Base-by-base conservation (phyloP, 768 basidiomycete genomes). In the Lactarius evosmus region DNA sequence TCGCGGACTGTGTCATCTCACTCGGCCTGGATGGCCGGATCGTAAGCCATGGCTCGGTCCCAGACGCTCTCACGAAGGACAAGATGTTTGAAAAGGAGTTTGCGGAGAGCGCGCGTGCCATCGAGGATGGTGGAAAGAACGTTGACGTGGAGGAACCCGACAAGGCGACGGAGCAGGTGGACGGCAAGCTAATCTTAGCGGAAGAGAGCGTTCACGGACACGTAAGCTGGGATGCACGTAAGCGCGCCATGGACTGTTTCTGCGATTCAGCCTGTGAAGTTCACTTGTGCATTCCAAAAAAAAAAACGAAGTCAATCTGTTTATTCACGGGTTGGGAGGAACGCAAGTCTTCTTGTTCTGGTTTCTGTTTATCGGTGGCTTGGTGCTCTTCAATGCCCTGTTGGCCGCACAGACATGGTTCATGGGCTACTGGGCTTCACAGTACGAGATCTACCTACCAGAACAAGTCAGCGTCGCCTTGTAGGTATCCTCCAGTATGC, bases 141-240 rank as follows among this genome's bases (percentile, higher is more conserved):
- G 33, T 71, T 4, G 73, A 71, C 49, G 61, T 52, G 4, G 69
- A 69, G 34, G 71, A 69, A 36, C 65, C 63, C 3, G 67, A 63
- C 9, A 66, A 52, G 1, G 60, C 53, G 3, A 51, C 62, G 11
- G 71, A 72, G 61, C 70, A 73, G 56, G 58, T 62, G 17, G 78
- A 78, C 51, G 85, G 85, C 5, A 85, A 87, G 70, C 76, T 89
- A 19, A 80, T 87, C 55, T 73, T 85, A 7, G 81, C 80, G 0
- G 88, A 89, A 70, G 88, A 89, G 70, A 78, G 87, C 50, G 79
- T 76, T 7, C 77, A 80, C 57, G 86, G 87, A 0, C 83, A 82
- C 62, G 80, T 88, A 30, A 80, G 82, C 52, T 83, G 82, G 76
- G 67, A 69, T 4, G 75, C 79, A 25, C 69, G 77, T 74, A 62